These are phyloP conservation scores for Peronospora farinosa DNA, from an alignment of 352 stramenopile species.

Conservation along the genomic window DNA sequence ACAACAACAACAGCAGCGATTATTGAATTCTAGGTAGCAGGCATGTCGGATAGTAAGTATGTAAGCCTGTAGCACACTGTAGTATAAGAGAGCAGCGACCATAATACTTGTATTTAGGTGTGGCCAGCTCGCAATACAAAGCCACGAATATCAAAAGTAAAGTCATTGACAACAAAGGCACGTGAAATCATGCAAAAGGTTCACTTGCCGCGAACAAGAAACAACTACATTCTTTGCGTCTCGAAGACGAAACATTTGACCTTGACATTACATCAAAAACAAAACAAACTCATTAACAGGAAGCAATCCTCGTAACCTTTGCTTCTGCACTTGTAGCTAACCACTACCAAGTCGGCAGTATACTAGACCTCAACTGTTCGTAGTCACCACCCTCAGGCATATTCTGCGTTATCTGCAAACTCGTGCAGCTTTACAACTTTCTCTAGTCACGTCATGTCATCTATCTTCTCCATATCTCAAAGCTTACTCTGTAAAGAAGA, in stretches of 20 bases:
- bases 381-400: neutral
- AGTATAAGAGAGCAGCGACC: slow-evolving; percentile 29
- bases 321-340: too few species aligned
- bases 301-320: too few species aligned
- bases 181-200: neutral
- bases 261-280: too few species aligned
- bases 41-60: slow-evolving; percentile 33
- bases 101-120: slow-evolving; percentile 27
- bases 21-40: slow-evolving; percentile 40
- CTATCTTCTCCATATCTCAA: slow-evolving; percentile 28
- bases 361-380: neutral
- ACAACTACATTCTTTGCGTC: too few species aligned
- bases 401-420: neutral
- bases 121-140: slow-evolving; percentile 24
- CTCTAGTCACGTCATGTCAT: neutral
- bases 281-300: too few species aligned
- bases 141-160: neutral
- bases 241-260: too few species aligned
- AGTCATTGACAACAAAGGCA: neutral
- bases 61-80: slow-evolving; percentile 37
- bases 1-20: slow-evolving; percentile 29
- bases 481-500: slow-evolving; percentile 28
- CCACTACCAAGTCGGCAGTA: too few species aligned
- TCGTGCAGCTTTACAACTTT: neutral
- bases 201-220: neutral